Evolutionary conservation across 148 eudicot species (phyloP), one percentile per base, ranked within the genome.

Genomic region (Chenopodium berlandieri): DNA sequence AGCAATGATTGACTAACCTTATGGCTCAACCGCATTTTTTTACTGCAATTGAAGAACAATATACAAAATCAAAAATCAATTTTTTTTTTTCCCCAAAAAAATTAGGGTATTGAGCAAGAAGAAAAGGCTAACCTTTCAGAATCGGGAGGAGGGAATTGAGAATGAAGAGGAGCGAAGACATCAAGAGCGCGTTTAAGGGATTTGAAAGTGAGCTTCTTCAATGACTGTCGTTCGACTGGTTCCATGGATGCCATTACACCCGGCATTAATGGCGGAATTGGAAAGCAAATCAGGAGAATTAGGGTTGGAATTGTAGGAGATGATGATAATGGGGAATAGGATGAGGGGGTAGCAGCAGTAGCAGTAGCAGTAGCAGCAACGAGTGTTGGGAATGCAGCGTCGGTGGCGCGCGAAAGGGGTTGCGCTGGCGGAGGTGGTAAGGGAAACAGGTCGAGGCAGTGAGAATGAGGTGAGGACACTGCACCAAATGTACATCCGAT

Each of bases 141-240:
- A 64, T 97, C 93, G 9, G 95, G 94, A 71, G 95, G 89, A 83
- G 99, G 91, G 19, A 92, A 85, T 25, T 88, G 95, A 62, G 65
- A 78, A n/a, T 97, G 95, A 64, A 86, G 65, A 81, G 99, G 98
- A 22, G 97, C 86, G 77, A 97, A 97, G 71, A 92, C 84, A 80
- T 97, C 99, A 25, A 92, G 94, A 11, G 97, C 79, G 0, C 99
- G 94, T 86, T 97, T 97, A 0, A 90, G 74, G 11, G 94, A 91
- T 79, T 94, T 97, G 87, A 89, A 90, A 30, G 86, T 90, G 1
- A 94, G 91, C 84, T 97, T 94, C 82, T 94, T 97, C 23, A 94
- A 68, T 0, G 99, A 94, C 71, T 97, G 97, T 2, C 93, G 94
- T 86, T 97, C 99, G 16, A 97, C 91, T 4, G 92, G 85, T 78